Base-by-base conservation (phyloP, 2,329 filamentous ascomycete species). In the Teratosphaeriaceae sp. region DNA sequence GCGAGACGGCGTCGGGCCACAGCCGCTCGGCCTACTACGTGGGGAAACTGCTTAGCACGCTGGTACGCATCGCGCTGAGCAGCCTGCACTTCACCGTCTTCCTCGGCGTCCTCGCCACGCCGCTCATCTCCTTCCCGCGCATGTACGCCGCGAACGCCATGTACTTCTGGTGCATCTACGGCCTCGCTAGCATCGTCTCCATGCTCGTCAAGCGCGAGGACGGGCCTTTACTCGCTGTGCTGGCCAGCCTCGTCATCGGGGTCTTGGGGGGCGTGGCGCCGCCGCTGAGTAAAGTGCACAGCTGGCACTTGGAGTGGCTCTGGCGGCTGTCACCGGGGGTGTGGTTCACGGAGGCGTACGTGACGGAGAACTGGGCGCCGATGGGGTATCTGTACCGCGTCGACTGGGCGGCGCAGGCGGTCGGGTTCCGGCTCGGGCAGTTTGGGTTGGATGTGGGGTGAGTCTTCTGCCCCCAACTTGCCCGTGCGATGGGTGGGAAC, bases 161-260 rank as follows among this genome's bases (percentile, higher is more conserved):
- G 8, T 79, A 79, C 59, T 79, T 78, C 52, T 80, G 72, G 61
- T 73, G 72, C 52, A 74, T 79, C 39, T 79, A 78, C 54, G 75
- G 76, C 0, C 64, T 79, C 5, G 70, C 76, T 0, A 72, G 67
- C 24, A 61, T 66, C 22, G 58, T 79, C 13, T 74, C 69, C 44
- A 77, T 79, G 73, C 52, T 79, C 1, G 68, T 72, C 18, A 68
- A 71, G 16, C 62, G 76, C 6, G 75, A 80, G 56, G 73, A 79
- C 46, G 76, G 75, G 0, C 76, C 76, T 0, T 59, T 80, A 0
- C 58, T 79, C 5, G 73, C 76, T 1, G 74, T 76, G 8, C 74
- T 80, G 66, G 60, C 71, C 23, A 66, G 66, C 21, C 59, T 80
- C 3, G 70, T 80, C 48, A 68, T 75, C 5, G 72, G 74, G 2